phyloP scores from a whole-genome alignment of 192 early-diverging fungal species.

The Fimicolochytrium jonesii region DNA sequence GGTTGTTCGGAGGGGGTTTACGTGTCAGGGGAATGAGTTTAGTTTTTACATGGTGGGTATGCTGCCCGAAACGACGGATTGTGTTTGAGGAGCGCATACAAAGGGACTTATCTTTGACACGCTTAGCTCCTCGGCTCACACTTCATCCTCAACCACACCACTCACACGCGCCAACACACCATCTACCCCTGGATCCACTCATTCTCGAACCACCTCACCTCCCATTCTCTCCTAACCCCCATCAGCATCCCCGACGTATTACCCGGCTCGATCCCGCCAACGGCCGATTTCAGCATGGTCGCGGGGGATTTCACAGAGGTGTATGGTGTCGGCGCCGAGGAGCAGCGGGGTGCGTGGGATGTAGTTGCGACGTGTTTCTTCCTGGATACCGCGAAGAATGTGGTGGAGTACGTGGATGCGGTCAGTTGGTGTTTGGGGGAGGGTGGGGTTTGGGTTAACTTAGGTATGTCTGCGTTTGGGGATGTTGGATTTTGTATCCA shows the following conservation, averaged over 20 bases:
- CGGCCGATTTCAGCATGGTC: conserved; percentile 89
- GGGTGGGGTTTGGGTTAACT: conserved; percentile 44
- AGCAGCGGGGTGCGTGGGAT: conserved; percentile 62
- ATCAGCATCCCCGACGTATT: conserved; percentile 83
- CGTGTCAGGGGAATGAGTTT: conserved; percentile 79
- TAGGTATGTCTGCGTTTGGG: no score
- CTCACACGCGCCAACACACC: conserved; percentile 46
- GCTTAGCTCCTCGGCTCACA: conserved; percentile 80
- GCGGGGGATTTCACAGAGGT: conserved; percentile 94
- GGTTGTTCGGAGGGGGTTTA: conserved; percentile 73
- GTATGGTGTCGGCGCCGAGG: neutral
- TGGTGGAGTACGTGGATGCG: conserved; percentile 80
- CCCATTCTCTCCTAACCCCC: conserved; percentile 59
- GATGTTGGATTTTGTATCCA: neutral
- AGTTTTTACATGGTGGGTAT: conserved; percentile 86
- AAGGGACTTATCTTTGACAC: no score
- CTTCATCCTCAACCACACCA: conserved; percentile 86
- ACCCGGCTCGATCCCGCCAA: conserved; percentile 56
- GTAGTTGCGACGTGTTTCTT: conserved; percentile 94
- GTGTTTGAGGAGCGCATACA: no score
- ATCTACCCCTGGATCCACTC: conserved; percentile 92
- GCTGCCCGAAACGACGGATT: no score
- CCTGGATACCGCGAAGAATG: conserved; percentile 94
- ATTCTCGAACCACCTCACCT: conserved; percentile 72
- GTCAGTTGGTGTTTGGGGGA: conserved; percentile 74